Evolutionary conservation across 495 filamentous ascomycete species (phyloP).

Genomic region (Neurospora sp.): DNA sequence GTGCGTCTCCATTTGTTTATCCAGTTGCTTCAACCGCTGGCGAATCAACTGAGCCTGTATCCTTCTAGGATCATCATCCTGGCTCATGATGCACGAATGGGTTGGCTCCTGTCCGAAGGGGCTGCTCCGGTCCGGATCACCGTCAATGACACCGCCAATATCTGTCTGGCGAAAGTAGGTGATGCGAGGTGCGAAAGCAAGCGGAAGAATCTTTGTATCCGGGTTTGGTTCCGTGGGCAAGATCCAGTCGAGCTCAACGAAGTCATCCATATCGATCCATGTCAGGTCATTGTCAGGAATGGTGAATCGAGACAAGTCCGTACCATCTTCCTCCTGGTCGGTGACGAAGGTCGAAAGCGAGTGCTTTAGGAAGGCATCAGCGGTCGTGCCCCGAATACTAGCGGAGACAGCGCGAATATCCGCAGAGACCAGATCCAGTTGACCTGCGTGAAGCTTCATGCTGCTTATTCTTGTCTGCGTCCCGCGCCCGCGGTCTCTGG

Average conservation of each 20-base stretch:
- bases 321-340: conserved; percentile 36
- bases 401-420: conserved; percentile 93
- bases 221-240: conserved; percentile 84
- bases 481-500: conserved; percentile 59
- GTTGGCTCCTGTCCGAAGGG: conserved; percentile 86
- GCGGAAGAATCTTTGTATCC: conserved; percentile 82
- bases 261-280: conserved; percentile 99
- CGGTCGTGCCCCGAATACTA: conserved; percentile 67
- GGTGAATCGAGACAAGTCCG: conserved; percentile 78
- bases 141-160: conserved; percentile 57
- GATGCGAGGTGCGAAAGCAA: conserved; percentile 86
- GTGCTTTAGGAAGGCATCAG: conserved; percentile 61
- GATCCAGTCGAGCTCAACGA: conserved; percentile 95
- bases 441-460: conserved; percentile 90
- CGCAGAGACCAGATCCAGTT: conserved; percentile 83
- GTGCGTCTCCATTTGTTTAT: conserved; percentile 66
- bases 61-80: conserved; percentile 80
- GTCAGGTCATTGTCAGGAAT: conserved; percentile 89
- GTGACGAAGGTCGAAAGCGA: conserved; percentile 37
- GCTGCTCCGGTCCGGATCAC: conserved; percentile 63
- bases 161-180: conserved; percentile 99
- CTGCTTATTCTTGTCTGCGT: conserved; percentile 70
- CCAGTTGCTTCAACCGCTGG: conserved; percentile 65
- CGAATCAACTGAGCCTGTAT: conserved; percentile 83
- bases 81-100: conserved; percentile 90